A percentile compares a stretch with the other conserved stretches of the same genome.
phyloP scores from a whole-genome alignment of 108 stramenopile species.

The Asterionellopsis glacialis region DNA sequence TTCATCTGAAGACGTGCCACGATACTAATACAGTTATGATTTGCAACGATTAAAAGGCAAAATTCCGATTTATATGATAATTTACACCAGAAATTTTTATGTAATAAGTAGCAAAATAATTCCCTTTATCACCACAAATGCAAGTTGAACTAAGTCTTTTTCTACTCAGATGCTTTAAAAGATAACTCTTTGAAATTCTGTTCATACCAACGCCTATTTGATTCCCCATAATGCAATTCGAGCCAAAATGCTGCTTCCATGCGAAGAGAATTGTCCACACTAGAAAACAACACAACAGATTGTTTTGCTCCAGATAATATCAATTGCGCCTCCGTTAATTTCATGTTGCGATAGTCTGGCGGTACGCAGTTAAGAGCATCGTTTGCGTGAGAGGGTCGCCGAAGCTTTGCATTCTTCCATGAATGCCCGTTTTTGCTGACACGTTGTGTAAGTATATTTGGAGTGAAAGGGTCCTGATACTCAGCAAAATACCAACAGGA shows the following conservation, averaged over 20 bases:
- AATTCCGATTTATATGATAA: no score
- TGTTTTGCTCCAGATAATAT: not conserved
- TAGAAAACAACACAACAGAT: slow-evolving; percentile 13
- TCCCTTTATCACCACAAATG: no score
- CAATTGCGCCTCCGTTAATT: not conserved
- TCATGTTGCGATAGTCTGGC: slow-evolving; percentile 9
- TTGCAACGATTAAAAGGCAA: no score
- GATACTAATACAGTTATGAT: no score
- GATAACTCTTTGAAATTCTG: not conserved
- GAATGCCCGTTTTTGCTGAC: slow-evolving; percentile 16
- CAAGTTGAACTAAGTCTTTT: no score
- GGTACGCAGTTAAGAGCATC: slow-evolving; percentile 35
- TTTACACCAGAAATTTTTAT: no score
- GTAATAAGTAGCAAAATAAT: no score
- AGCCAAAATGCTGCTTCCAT: slow-evolving; percentile 51
- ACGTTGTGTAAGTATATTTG: not conserved
- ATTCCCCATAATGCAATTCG: slow-evolving; percentile 27
- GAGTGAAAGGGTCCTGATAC: slow-evolving; percentile 11
- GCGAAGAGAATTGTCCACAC: slow-evolving; percentile 19
- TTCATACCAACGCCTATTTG: slow-evolving; percentile 24
- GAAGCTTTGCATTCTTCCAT: slow-evolving; percentile 24
- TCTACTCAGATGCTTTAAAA: not conserved
- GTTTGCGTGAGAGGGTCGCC: slow-evolving; percentile 11
- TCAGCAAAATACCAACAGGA: slow-evolving; percentile 13
- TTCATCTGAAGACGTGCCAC: no score